phyloP scores from a whole-genome alignment of 1,284 basidiomycete genomes.

The Apiotrichum brassicae region DNA sequence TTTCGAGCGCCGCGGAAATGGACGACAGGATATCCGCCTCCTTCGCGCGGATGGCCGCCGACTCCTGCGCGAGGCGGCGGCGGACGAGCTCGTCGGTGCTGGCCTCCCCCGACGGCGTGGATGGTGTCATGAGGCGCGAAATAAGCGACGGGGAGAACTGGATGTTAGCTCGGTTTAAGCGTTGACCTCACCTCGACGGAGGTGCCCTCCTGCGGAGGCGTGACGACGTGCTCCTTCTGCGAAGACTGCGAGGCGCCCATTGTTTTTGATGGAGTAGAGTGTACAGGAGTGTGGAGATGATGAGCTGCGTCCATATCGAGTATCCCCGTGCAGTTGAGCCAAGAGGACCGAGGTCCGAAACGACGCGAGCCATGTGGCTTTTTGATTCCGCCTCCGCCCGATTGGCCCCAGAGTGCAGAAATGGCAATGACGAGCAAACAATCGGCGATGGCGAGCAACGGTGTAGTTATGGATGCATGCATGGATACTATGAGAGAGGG shows the following conservation, averaged over 20 bases:
- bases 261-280: background rate
- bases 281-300: background rate
- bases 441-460: background rate
- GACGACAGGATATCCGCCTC: slow-evolving; percentile 42
- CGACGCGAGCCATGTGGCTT: background rate
- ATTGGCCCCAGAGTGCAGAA: background rate
- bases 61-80: slow-evolving; percentile 40
- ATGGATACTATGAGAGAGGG: background rate
- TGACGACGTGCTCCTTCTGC: slow-evolving; percentile 41
- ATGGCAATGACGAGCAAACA: background rate
- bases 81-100: slow-evolving; percentile 41
- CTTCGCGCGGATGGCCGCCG: slow-evolving; percentile 39
- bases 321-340: no score
- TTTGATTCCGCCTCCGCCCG: background rate
- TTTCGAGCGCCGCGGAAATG: slow-evolving; percentile 45
- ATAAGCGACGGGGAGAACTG: slow-evolving; percentile 45
- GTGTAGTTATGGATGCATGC: background rate
- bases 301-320: no score
- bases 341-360: background rate
- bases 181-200: slow-evolving; percentile 43
- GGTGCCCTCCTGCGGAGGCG: slow-evolving; percentile 32
- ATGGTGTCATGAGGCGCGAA: slow-evolving; percentile 30
- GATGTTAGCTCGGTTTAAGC: no score
- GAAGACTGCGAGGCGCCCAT: slow-evolving; percentile 42
- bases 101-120: slow-evolving; percentile 9